Percentiles rank a stretch among this genome's conserved stretches.
phyloP scores from a whole-genome alignment of 768 basidiomycete genomes.

The Clavaria fumosa region DNA sequence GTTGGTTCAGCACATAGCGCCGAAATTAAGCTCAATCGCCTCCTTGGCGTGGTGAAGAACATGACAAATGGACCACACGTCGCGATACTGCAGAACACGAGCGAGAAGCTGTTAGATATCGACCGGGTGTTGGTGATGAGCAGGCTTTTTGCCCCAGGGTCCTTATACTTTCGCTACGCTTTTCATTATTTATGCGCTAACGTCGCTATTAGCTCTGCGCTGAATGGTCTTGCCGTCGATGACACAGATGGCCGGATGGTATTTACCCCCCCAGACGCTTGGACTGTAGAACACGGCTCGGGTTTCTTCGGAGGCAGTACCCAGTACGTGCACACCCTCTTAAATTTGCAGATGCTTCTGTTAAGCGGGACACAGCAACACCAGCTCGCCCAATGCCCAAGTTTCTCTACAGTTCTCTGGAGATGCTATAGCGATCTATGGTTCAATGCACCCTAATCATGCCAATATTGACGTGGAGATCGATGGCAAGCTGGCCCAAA shows the following conservation, averaged over 20 bases:
- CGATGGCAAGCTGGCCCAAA: conserved; percentile 24
- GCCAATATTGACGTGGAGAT: conserved; percentile 30
- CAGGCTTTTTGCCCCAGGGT: conserved; percentile 25
- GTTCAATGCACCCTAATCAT: conserved; percentile 36
- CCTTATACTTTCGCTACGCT: too few species aligned
- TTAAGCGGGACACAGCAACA: too few species aligned
- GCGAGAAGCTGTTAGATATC: conserved; percentile 30
- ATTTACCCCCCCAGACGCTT: too few species aligned
- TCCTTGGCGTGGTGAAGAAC: conserved; percentile 28
- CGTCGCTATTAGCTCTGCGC: too few species aligned
- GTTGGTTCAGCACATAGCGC: conserved; percentile 21
- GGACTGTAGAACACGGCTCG: too few species aligned
- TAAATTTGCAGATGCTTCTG: too few species aligned
- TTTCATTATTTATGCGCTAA: too few species aligned
- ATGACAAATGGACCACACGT: conserved; percentile 32
- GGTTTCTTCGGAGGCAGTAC: conserved; percentile 25
- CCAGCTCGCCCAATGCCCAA: conserved; percentile 23
- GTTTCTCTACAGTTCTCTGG: conserved; percentile 32
- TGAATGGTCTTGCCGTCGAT: too few species aligned
- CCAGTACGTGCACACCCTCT: conserved; percentile 30
- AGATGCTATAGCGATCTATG: conserved; percentile 38
- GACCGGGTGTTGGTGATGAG: too few species aligned
- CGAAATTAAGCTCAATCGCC: conserved; percentile 19
- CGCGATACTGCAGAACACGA: conserved; percentile 30
- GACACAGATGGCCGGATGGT: too few species aligned